phyloP scores from a whole-genome alignment of 164 flowering plant genomes.

The Piper betle region DNA sequence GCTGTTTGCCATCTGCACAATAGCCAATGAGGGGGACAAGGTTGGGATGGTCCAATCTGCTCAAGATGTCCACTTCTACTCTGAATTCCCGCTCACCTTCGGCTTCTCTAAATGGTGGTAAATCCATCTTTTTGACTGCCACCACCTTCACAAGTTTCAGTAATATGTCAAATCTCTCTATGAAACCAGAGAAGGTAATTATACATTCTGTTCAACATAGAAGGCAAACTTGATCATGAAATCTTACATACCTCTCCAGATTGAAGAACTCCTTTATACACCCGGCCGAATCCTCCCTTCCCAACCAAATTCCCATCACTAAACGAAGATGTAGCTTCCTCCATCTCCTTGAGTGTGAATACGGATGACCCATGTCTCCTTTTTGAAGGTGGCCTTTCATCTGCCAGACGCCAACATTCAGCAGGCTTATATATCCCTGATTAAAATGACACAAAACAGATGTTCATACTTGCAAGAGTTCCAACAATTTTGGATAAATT shows the following conservation, averaged over 20 bases:
- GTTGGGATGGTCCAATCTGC: slow-evolving; percentile 92
- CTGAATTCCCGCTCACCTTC: slow-evolving; percentile 95
- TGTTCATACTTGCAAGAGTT: neutral
- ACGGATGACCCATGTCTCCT: slow-evolving; percentile 56
- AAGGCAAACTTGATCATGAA: too few relatives aligned
- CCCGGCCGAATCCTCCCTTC: slow-evolving; percentile 91
- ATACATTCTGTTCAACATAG: too few relatives aligned
- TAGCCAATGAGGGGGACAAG: slow-evolving; percentile 84
- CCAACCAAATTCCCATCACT: slow-evolving; percentile 71
- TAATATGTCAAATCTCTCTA: too few relatives aligned
- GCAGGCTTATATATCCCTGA: slow-evolving; percentile 73
- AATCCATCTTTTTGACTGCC: slow-evolving; percentile 97
- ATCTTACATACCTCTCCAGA: slow-evolving; percentile 98
- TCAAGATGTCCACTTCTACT: slow-evolving; percentile 93
- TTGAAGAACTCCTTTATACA: slow-evolving; percentile 65
- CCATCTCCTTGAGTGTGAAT: slow-evolving; percentile 89
- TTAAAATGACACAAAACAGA: slow-evolving; percentile 2
- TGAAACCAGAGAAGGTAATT: too few relatives aligned
- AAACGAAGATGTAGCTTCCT: slow-evolving; percentile 74
- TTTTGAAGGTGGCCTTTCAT: slow-evolving; percentile 37
- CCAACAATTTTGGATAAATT: neutral
- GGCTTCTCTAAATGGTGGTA: slow-evolving; percentile 69
- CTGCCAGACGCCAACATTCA: slow-evolving; percentile 64
- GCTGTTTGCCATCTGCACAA: slow-evolving; percentile 93
- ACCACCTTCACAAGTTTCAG: slow-evolving; percentile 41